Conservation (phyloP, 371 early-diverging fungal genomes). For the Syncephalastrum racemosum region DNA sequence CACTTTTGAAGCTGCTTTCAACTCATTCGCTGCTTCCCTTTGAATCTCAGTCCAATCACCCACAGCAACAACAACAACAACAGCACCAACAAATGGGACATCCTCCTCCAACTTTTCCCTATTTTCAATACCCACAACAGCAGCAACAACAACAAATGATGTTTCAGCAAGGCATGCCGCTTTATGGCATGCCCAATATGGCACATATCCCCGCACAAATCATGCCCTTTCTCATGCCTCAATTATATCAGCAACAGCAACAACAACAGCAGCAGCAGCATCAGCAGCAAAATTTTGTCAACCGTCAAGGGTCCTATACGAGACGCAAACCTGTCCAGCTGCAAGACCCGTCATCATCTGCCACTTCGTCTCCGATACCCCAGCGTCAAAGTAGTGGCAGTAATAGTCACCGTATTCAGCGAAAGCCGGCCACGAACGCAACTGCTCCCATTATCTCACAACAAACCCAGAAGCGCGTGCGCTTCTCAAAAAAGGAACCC, state of each 20-base stretch:
- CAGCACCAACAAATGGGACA: too few species aligned
- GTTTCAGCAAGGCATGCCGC: not conserved
- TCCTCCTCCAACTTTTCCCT: not conserved
- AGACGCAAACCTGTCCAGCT: slow-evolving; percentile 3
- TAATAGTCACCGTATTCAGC: not conserved
- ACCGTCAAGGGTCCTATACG: not conserved
- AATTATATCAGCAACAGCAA: not conserved
- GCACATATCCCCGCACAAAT: not conserved
- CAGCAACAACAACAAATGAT: slow-evolving; percentile 8
- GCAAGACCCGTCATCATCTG: not conserved
- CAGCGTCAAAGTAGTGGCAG: not conserved
- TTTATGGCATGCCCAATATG: not conserved
- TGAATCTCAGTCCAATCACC: slow-evolving; percentile 10
- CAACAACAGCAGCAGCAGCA: not conserved
- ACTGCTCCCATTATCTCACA: not conserved
- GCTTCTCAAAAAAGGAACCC: slow-evolving; percentile 1
- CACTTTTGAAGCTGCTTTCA: slow-evolving; percentile 15
- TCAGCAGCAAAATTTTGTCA: not conserved
- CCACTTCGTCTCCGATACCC: slow-evolving; percentile 1
- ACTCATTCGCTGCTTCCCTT: slow-evolving; percentile 8
- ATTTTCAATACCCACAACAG: slow-evolving; percentile 4
- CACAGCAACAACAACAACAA: not conserved
- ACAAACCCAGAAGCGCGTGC: not conserved
- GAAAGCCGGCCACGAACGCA: not conserved
- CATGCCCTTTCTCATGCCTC: not conserved